These are phyloP conservation scores for Coniophora puteana DNA, from an alignment of 1,284 basidiomycete genomes.

Conservation along the genomic window DNA sequence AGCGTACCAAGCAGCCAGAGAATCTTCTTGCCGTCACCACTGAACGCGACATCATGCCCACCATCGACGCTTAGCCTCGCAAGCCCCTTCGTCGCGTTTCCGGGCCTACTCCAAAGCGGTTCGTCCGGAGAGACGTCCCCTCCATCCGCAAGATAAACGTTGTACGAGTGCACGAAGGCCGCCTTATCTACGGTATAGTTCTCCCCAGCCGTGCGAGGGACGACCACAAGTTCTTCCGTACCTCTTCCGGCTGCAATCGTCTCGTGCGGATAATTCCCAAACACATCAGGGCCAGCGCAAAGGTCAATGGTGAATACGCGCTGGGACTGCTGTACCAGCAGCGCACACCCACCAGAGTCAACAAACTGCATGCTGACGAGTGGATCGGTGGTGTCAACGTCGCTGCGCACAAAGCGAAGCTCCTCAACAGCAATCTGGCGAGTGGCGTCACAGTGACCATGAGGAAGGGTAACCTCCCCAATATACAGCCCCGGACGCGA, in stretches of 20 bases:
- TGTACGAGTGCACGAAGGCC: conserved; percentile 64
- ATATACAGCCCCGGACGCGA: conserved; percentile 59
- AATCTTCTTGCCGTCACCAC: conserved; percentile 54
- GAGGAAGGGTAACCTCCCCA: conserved; percentile 51
- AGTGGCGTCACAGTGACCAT: conserved; percentile 11
- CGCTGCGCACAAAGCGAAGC: conserved; percentile 39
- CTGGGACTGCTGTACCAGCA: conserved; percentile 55
- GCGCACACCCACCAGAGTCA: conserved; percentile 32
- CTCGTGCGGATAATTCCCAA: conserved; percentile 45
- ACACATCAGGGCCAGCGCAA: conserved; percentile 37
- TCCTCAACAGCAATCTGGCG: conserved; percentile 34
- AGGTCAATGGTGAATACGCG: conserved; percentile 55
- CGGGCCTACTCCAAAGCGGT: conserved; percentile 64
- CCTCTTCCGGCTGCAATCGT: conserved; percentile 50
- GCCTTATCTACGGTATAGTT: conserved; percentile 30
- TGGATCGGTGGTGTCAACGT: conserved; percentile 34
- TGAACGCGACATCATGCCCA: conserved; percentile 64
- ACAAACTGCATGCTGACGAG: conserved; percentile 49
- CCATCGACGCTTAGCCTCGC: conserved; percentile 64
- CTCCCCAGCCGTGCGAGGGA: conserved; percentile 18
- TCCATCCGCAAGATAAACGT: conserved; percentile 52
- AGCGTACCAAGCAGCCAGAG: conserved; percentile 69
- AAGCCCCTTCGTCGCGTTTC: conserved; percentile 56
- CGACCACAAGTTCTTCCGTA: conserved; percentile 51
- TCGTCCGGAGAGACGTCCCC: conserved; percentile 38